Conservation (phyloP, 1,284 basidiomycete genomes). For the Leccinum holopus region DNA sequence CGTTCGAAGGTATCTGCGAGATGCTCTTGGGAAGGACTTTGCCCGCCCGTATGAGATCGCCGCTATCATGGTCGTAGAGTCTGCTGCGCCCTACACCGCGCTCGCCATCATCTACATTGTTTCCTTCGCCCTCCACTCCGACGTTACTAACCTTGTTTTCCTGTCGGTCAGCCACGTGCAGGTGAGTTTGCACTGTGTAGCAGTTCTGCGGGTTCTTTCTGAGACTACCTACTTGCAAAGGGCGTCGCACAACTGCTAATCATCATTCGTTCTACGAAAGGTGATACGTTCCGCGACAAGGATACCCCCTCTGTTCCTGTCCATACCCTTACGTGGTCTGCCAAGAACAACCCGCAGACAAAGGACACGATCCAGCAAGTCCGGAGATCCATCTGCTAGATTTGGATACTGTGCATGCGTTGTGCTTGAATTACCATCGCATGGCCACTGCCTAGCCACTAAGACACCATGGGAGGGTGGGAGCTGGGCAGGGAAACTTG, state of each 20-base stretch:
- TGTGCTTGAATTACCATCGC: background rate
- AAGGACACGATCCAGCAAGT: background rate
- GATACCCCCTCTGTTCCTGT: background rate
- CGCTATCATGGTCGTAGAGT: conserved; percentile 29
- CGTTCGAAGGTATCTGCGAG: conserved; percentile 19
- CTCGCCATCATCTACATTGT: conserved; percentile 23
- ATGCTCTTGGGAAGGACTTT: conserved; percentile 21
- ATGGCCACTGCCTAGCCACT: background rate
- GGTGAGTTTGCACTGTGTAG: conserved; percentile 14
- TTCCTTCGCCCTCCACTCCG: conserved; percentile 23
- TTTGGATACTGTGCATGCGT: background rate
- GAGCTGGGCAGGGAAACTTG: background rate
- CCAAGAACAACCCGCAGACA: conserved; percentile 1
- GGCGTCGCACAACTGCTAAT: conserved; percentile 32
- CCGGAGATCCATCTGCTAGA: background rate
- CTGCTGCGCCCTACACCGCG: conserved; percentile 20
- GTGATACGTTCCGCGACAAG: conserved; percentile 4
- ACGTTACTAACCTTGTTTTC: conserved; percentile 24
- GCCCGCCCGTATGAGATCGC: conserved; percentile 20
- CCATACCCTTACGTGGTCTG: conserved; percentile 6
- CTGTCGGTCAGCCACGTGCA: conserved; percentile 25
- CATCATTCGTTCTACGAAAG: conserved; percentile 30
- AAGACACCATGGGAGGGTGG: background rate
- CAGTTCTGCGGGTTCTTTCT: background rate
- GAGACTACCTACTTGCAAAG: conserved; percentile 11